phyloP scores from a whole-genome alignment of 768 basidiomycete genomes.

The Lentinula lateritia region DNA sequence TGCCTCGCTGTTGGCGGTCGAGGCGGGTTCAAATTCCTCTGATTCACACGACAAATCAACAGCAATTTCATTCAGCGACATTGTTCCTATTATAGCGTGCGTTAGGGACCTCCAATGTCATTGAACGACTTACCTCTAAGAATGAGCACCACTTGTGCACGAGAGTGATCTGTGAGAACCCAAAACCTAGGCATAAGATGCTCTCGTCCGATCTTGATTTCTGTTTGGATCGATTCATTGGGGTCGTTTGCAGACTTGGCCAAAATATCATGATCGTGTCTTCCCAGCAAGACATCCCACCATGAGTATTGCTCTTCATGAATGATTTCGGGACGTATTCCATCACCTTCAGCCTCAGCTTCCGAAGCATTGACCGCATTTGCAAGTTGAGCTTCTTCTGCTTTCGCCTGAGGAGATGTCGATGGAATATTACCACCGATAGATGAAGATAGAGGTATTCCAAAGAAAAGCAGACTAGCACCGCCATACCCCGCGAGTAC shows the following conservation, averaged over 20 bases:
- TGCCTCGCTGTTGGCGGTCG: conserved; percentile 18
- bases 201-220: conserved; percentile 51
- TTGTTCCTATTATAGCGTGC: conserved; percentile 46
- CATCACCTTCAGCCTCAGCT: conserved; percentile 50
- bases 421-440: conserved; percentile 19
- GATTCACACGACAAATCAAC: conserved; percentile 82
- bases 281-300: conserved; percentile 80
- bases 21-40: conserved; percentile 56
- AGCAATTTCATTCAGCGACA: conserved; percentile 84
- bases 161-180: conserved; percentile 77
- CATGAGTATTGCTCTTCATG: conserved; percentile 52
- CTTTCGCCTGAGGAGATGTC: conserved; percentile 34
- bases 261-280: conserved; percentile 81
- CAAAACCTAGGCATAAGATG: conserved; percentile 79
- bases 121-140: conserved; percentile 42
- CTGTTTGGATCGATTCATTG: conserved; percentile 22
- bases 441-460: conserved; percentile 42
- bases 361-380: conserved; percentile 69
- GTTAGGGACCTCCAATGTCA: neutral
- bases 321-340: neutral
- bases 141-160: conserved; percentile 72
- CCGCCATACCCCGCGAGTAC: conserved; percentile 84
- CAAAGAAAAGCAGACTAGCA: conserved; percentile 76
- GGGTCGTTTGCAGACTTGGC: conserved; percentile 44
- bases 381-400: conserved; percentile 59